A percentile compares a stretch with the other conserved stretches of the same genome.
These are phyloP conservation scores for Diaporthe sp. DNA, from an alignment of 2,329 filamentous ascomycete genomes.

Conservation along the genomic window DNA sequence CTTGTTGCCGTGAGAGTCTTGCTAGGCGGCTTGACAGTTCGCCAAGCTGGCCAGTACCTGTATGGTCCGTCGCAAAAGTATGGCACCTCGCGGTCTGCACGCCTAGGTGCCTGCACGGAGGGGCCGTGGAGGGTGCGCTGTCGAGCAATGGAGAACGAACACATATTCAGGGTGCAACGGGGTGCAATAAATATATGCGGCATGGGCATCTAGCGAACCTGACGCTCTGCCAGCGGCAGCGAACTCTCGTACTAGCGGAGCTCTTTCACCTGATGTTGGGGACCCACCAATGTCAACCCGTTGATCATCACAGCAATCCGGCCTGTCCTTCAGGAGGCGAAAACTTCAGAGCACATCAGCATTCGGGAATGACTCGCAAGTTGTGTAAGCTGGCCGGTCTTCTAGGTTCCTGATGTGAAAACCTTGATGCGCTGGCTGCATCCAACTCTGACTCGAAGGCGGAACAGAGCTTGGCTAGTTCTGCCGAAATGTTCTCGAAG, in stretches of 20 bases:
- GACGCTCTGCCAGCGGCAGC: constrained; percentile 13
- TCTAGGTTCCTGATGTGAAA: constrained; percentile 2
- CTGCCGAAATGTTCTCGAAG: constrained; percentile 33
- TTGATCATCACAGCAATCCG: constrained; percentile 18
- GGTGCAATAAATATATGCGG: constrained; percentile 9
- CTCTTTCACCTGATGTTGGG: constrained; percentile 19
- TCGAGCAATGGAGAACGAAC: constrained; percentile 35
- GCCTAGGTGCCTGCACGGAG: constrained; percentile 13
- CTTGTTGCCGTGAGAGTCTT: not conserved
- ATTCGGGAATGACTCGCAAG: constrained; percentile 31
- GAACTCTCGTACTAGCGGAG: constrained; percentile 9
- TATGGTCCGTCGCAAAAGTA: not conserved
- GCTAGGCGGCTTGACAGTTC: constrained; percentile 19
- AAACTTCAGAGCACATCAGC: constrained; percentile 30
- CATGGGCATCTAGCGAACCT: constrained; percentile 18
- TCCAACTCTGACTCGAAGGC: constrained; percentile 29
- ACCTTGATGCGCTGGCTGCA: constrained; percentile 13
- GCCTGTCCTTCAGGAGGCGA: constrained; percentile 26
- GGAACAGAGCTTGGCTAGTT: not conserved
- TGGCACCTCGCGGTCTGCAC: not conserved
- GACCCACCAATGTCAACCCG: constrained; percentile 20
- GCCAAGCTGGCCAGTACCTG: constrained; percentile 20
- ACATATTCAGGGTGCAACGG: constrained; percentile 26
- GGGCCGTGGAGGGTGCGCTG: constrained; percentile 17
- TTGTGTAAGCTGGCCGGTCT: constrained; percentile 12